A percentile compares a stretch with the other conserved stretches of the same genome.
Conservation (phyloP, 2,329 filamentous ascomycete genomes). For the Penicillium expansum region DNA sequence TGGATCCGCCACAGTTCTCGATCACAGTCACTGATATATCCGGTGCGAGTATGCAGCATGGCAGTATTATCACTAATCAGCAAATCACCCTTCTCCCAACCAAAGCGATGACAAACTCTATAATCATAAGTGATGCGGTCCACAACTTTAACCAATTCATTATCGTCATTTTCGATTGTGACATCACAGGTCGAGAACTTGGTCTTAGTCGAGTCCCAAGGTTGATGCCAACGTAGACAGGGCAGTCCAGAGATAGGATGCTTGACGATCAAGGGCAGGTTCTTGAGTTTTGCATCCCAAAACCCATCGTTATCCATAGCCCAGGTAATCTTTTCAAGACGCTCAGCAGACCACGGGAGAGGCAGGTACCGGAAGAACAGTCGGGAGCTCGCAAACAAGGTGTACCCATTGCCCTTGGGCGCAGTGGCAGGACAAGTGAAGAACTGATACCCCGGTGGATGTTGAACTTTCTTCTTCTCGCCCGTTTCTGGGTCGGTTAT, state of each 20-base stretch:
- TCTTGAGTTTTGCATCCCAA: conserved; percentile 43
- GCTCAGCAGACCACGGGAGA: conserved; percentile 32
- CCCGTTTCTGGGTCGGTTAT: conserved; percentile 38
- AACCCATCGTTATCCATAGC: conserved; percentile 51
- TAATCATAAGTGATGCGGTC: conserved; percentile 50
- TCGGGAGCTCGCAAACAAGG: conserved; percentile 54
- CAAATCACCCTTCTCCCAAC: conserved; percentile 57
- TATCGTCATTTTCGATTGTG: conserved; percentile 44
- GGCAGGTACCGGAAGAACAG: conserved; percentile 50
- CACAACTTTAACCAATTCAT: conserved; percentile 39
- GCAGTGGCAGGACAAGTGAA: conserved; percentile 47
- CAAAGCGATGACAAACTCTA: conserved; percentile 50
- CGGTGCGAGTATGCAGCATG: conserved; percentile 29
- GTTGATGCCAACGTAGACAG: conserved; percentile 56
- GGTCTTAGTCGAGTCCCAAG: conserved; percentile 54
- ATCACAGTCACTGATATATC: conserved; percentile 25
- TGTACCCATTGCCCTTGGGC: conserved; percentile 53
- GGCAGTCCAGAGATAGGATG: conserved; percentile 49
- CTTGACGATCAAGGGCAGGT: conserved; percentile 45
- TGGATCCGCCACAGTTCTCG: conserved; percentile 30
- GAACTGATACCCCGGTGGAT: conserved; percentile 53
- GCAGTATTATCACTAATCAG: conserved; percentile 52
- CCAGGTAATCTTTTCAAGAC: conserved; percentile 39
- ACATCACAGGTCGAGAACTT: conserved; percentile 50
- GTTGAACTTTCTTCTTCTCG: conserved; percentile 43